These are phyloP conservation scores for Melianthus villosus DNA, from an alignment of 441 rosid genomes.

Conservation along the genomic window DNA sequence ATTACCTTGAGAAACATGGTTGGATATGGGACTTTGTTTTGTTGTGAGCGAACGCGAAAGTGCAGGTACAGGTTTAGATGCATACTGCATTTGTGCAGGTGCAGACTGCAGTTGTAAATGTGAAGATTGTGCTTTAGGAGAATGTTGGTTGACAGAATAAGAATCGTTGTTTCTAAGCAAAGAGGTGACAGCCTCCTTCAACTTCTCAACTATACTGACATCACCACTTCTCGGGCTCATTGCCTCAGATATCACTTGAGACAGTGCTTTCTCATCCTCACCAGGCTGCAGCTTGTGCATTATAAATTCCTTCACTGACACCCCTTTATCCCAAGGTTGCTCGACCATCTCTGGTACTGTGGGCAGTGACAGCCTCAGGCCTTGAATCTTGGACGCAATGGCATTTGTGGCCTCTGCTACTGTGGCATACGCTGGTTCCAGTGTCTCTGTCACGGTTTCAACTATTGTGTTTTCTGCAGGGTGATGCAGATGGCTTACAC, in stretches of 20 bases:
- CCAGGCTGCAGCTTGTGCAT: conserved; percentile 61
- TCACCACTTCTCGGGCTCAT: conserved; percentile 45
- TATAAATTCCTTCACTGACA: conserved; percentile 68
- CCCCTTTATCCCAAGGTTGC: conserved; percentile 62
- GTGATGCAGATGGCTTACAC: too few species aligned
- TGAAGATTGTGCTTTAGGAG: too few species aligned
- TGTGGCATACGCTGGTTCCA: conserved; percentile 34
- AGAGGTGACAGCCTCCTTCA: conserved; percentile 39
- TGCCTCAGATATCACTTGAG: conserved; percentile 49
- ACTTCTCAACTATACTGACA: conserved; percentile 26
- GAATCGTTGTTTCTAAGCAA: conserved; percentile 24
- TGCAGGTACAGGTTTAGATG: too few species aligned
- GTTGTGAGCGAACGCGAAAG: too few species aligned
- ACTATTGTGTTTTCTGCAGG: too few species aligned
- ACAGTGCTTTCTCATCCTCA: conserved; percentile 64
- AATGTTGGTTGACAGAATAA: too few species aligned
- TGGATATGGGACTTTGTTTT: too few species aligned
- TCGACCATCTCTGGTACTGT: conserved; percentile 10
- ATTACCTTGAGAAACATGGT: too few species aligned
- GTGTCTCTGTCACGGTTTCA: too few species aligned
- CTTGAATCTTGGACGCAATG: conserved; percentile 36
- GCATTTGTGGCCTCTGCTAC: conserved; percentile 29
- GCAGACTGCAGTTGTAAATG: too few species aligned
- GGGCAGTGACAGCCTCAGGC: conserved; percentile 17
- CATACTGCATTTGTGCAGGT: too few species aligned